Conservation (phyloP, 495 filamentous ascomycete genomes). For the Echria macrotheca region DNA sequence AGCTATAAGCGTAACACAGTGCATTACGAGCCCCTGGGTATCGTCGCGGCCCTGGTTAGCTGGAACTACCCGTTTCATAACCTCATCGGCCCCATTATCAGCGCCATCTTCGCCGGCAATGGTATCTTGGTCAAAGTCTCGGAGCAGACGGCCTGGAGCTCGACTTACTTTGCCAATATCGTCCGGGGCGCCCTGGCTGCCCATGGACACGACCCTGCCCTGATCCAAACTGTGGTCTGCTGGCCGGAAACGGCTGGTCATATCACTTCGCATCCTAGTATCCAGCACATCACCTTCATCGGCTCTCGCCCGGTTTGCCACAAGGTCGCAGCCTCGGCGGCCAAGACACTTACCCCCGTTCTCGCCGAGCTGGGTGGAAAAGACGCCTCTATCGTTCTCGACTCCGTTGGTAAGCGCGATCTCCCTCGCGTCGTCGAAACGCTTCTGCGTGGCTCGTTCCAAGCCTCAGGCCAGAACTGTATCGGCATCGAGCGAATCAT, state of each 20-base stretch:
- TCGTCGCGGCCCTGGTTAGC: slow-evolving; percentile 86
- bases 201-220: slow-evolving; percentile 75
- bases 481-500: slow-evolving; percentile 94
- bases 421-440: slow-evolving; percentile 67
- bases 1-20: slow-evolving; percentile 93
- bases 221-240: slow-evolving; percentile 81
- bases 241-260: slow-evolving; percentile 77
- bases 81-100: slow-evolving; percentile 84
- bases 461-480: slow-evolving; percentile 97
- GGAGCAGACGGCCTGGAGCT: slow-evolving; percentile 89
- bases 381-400: slow-evolving; percentile 87
- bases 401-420: slow-evolving; percentile 59
- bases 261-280: slow-evolving; percentile 79
- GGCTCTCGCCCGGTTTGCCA: slow-evolving; percentile 83
- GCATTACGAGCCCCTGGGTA: slow-evolving; percentile 83
- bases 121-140: slow-evolving; percentile 86
- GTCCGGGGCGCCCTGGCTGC: slow-evolving; percentile 69
- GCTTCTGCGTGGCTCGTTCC: slow-evolving; percentile 87
- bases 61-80: slow-evolving; percentile 99
- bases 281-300: slow-evolving; percentile 96
- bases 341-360: slow-evolving; percentile 76
- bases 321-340: slow-evolving; percentile 78
- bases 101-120: slow-evolving; percentile 88
- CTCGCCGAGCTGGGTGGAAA: slow-evolving; percentile 92
- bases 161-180: slow-evolving; percentile 72